Conservation (phyloP, 2,329 filamentous ascomycete genomes). For the Penicillium palitans region DNA sequence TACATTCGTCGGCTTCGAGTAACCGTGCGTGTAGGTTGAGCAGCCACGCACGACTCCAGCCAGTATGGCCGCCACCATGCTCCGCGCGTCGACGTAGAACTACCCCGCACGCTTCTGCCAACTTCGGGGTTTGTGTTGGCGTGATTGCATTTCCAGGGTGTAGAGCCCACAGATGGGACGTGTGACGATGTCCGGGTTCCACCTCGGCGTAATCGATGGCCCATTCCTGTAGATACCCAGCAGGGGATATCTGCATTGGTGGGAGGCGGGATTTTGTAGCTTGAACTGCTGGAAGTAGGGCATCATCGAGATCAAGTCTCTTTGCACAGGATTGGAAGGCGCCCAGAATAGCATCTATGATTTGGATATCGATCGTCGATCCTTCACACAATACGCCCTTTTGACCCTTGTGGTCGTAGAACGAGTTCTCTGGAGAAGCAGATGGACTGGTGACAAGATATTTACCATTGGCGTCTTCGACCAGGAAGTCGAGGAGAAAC, state of each 20-base stretch:
- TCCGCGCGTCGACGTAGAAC: constrained; percentile 31
- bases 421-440: constrained; percentile 34
- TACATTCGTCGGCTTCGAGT: constrained; percentile 40
- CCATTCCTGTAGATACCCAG: constrained; percentile 37
- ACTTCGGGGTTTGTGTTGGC: constrained; percentile 33
- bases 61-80: constrained; percentile 52
- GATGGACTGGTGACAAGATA: constrained; percentile 32
- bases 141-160: constrained; percentile 49
- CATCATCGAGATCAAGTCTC: constrained; percentile 12
- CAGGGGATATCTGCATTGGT: constrained; percentile 24
- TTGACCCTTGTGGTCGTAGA: constrained; percentile 24
- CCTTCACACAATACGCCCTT: constrained; percentile 39
- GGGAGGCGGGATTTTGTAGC: constrained; percentile 19
- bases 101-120: constrained; percentile 33
- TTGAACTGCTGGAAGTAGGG: constrained; percentile 19
- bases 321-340: constrained; percentile 26
- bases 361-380: constrained; percentile 51
- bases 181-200: constrained; percentile 54
- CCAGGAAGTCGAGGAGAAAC: constrained; percentile 34
- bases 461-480: constrained; percentile 23
- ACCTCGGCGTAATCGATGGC: constrained; percentile 38
- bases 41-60: constrained; percentile 55
- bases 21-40: constrained; percentile 53
- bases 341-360: constrained; percentile 44
- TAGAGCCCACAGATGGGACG: constrained; percentile 53